These are phyloP conservation scores for Aschersonia sp. DNA, from an alignment of 2,329 filamentous ascomycete species.

Conservation along the genomic window DNA sequence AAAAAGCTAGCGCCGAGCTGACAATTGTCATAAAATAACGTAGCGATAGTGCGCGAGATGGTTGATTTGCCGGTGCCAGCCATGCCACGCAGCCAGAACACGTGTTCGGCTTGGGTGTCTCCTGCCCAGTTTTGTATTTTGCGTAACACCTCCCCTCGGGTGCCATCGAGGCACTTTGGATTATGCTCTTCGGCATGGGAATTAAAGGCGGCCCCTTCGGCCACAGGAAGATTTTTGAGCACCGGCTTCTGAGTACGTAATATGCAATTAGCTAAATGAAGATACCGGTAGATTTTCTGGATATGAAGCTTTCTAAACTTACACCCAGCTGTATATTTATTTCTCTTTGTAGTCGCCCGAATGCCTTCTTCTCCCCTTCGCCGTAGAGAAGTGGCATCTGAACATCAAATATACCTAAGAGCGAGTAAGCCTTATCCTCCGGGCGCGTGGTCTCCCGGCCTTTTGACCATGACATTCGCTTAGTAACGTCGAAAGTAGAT, in stretches of 20 bases:
- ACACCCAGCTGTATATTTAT: fast-evolving
- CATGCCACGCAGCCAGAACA: conserved; percentile 24
- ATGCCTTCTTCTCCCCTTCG: too few species aligned
- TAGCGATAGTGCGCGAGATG: conserved; percentile 16
- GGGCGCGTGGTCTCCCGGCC: too few species aligned
- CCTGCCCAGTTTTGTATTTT: conserved; percentile 12
- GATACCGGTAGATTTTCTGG: too few species aligned
- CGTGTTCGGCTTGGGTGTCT: conserved; percentile 6
- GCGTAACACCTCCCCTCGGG: conserved; percentile 15
- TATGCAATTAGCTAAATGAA: too few species aligned
- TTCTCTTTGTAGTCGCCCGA: too few species aligned
- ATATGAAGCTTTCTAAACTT: too few species aligned
- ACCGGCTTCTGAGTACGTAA: background rate
- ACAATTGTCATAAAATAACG: conserved; percentile 1
- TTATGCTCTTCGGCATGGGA: conserved; percentile 17
- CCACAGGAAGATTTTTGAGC: conserved; percentile 7
- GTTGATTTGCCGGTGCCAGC: conserved; percentile 25
- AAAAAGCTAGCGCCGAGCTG: conserved; percentile 25
- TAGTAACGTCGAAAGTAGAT: too few species aligned
- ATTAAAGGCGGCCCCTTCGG: conserved; percentile 16
- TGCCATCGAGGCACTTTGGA: conserved; percentile 15
- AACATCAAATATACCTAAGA: too few species aligned
- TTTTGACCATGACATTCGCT: too few species aligned
- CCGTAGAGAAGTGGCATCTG: too few species aligned
- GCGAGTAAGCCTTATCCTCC: too few species aligned